A percentile compares a stretch with the other conserved stretches of the same genome.
Evolutionary conservation across 1,139 yeast genomes (phyloP).

Genomic region (Lodderomyces margitis): DNA sequence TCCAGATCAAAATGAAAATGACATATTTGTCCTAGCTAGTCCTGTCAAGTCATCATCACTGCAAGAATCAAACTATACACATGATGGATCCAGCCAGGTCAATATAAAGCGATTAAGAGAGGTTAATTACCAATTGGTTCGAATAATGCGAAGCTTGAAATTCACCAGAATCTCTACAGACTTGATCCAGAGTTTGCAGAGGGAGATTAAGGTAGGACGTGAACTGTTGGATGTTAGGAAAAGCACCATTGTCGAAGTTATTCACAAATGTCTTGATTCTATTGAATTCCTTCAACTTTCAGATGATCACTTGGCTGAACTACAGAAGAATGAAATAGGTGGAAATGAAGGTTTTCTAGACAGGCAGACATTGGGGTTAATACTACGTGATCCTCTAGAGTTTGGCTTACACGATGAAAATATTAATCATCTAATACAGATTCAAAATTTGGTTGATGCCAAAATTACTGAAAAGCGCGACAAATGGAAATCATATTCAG

Average conservation of each 20-base stretch:
- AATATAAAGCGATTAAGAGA: constrained; percentile 24
- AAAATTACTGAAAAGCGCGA: constrained; percentile 33
- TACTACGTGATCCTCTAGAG: constrained; percentile 36
- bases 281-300: constrained; percentile 30
- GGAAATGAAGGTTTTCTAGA: constrained; percentile 26
- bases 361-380: constrained; percentile 35
- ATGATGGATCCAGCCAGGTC: constrained; percentile 7
- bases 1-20: constrained; percentile 10
- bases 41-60: constrained; percentile 27
- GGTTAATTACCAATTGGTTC: constrained; percentile 36
- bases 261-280: constrained; percentile 27
- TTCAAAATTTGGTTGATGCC: constrained; percentile 26
- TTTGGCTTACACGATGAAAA: constrained; percentile 42
- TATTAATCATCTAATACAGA: constrained; percentile 29
- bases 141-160: constrained; percentile 34
- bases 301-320: constrained; percentile 33
- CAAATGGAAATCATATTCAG: constrained; percentile 30
- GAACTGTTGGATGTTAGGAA: constrained; percentile 27
- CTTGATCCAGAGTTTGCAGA: constrained; percentile 22
- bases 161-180: constrained; percentile 39
- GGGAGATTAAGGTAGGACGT: constrained; percentile 28
- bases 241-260: constrained; percentile 22
- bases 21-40: constrained; percentile 38
- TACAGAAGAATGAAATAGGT: constrained; percentile 24
- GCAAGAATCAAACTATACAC: background rate